Conservation (phyloP, 2,329 filamentous ascomycete genomes). For the Pezicula radicicola region DNA sequence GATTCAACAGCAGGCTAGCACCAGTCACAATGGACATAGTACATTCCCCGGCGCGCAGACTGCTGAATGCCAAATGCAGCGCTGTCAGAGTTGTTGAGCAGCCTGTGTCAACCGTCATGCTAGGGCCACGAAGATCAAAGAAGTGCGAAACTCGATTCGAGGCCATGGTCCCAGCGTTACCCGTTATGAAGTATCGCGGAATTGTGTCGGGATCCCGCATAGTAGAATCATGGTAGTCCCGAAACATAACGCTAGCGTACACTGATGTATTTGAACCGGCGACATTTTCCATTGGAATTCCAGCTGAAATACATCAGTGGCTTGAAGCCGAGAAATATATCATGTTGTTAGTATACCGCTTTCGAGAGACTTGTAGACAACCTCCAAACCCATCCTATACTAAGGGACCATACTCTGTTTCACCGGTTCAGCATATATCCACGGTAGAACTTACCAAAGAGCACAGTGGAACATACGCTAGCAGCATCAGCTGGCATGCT, state of each 20-base stretch:
- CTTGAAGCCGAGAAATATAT: too few relatives aligned
- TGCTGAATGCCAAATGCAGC: slow-evolving; percentile 50
- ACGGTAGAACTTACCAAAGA: too few relatives aligned
- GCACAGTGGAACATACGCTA: too few relatives aligned
- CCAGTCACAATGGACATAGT: slow-evolving; percentile 37
- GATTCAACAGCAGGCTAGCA: slow-evolving; percentile 29
- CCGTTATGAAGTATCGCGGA: slow-evolving; percentile 17
- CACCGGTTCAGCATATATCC: too few relatives aligned
- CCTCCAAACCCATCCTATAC: slow-evolving; percentile 2
- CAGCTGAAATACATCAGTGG: too few relatives aligned
- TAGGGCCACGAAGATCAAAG: slow-evolving; percentile 53
- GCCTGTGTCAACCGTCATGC: slow-evolving; percentile 56
- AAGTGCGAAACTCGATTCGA: slow-evolving; percentile 53
- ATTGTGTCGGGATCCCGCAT: neutral
- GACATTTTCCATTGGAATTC: neutral
- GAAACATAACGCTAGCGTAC: neutral
- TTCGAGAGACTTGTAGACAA: slow-evolving; percentile 7
- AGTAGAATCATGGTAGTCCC: slow-evolving; percentile 1
- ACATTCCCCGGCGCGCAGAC: slow-evolving; percentile 42
- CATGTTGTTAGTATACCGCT: slow-evolving; percentile 1
- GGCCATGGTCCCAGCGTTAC: slow-evolving; percentile 37
- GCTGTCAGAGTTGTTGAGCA: slow-evolving; percentile 55
- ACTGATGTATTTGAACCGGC: neutral
- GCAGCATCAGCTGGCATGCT: slow-evolving; percentile 31
- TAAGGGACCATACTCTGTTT: slow-evolving; percentile 8